Evolutionary conservation across 192 early-diverging fungal genomes (phyloP).

Genomic region (Gamsiella multidivaricata): DNA sequence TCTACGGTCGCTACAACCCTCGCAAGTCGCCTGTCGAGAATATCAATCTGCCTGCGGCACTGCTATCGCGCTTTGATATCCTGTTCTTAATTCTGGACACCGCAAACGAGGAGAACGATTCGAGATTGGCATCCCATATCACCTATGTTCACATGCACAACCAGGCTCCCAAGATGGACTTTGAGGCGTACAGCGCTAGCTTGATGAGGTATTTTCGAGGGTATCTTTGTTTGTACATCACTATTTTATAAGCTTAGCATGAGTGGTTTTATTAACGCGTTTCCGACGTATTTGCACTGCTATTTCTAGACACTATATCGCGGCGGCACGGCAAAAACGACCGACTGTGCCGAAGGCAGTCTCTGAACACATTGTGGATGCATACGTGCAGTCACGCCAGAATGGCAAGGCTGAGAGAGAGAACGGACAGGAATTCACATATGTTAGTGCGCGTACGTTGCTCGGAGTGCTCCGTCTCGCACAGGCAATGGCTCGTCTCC

Average conservation of each 20-base stretch:
- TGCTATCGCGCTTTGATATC: slow-evolving; percentile 94
- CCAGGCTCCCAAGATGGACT: slow-evolving; percentile 75
- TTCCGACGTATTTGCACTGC: background rate
- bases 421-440: slow-evolving; percentile 73
- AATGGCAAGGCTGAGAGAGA: slow-evolving; percentile 67
- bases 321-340: slow-evolving; percentile 75
- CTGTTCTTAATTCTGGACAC: slow-evolving; percentile 91
- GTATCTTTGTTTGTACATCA: too few species aligned
- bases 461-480: slow-evolving; percentile 88
- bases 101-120: slow-evolving; percentile 81
- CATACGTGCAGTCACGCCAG: slow-evolving; percentile 82
- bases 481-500: slow-evolving; percentile 84
- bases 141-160: slow-evolving; percentile 93
- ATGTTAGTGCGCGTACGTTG: slow-evolving; percentile 87
- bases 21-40: slow-evolving; percentile 91
- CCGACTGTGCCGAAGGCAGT: slow-evolving; percentile 82
- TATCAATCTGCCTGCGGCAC: slow-evolving; percentile 95
- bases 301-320: slow-evolving; percentile 91
- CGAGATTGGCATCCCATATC: slow-evolving; percentile 87
- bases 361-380: slow-evolving; percentile 88
- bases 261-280: too few species aligned
- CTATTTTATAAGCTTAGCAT: too few species aligned
- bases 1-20: slow-evolving; percentile 95
- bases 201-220: slow-evolving; percentile 85
- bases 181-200: slow-evolving; percentile 72